Base-by-base conservation (phyloP, 768 basidiomycete species). In the Harrya chromipes region DNA sequence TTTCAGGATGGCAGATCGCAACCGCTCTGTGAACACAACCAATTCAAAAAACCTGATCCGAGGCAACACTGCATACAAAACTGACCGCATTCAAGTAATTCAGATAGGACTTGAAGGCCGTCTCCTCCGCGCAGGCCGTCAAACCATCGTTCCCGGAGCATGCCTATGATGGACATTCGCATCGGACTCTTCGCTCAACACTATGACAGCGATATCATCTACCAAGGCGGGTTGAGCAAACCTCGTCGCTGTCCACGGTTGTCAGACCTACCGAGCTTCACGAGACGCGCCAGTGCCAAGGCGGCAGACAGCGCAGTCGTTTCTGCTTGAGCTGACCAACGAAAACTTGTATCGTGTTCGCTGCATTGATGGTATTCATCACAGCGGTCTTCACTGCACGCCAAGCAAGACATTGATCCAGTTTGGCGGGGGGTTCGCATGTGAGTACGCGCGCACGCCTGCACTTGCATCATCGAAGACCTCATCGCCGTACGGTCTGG, bases 391-490 rank as follows among this genome's bases (percentile, higher is more conserved):
- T 53, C 43, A 57, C 51, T 13, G 19, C n/a, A 13, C 7, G 12
- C 41, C 37, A n/a, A 23, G 16, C 6, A 10, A 21, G 7, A 27
- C 13, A 0, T 65, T 43, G 35, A 50, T 27, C 66, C 66, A 67
- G 23, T 57, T 61, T 2, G 63, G 57, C 3, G 66, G 66, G 4
- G 68, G 66, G 19, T 66, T 53, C 0, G 47, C 17, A 19, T 3
- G 55, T 1, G 68, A 66, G 56, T 83, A 69, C 50, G 63, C 21
- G 20, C 9, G 14, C 2, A 20, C 10, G n/a, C 37, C 53, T 4
- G 44, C 19, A 12, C 40, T 20, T 4, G 54, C 4, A 17, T 7
- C 12, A 17, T 39, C 31, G 17, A 26, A 8, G 5, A 24, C 40
- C 7, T 50, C 52, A 0, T 10, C 31, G 6, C 29, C 29, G 20